Conservation (phyloP, 371 early-diverging fungal species). For the Vairimorpha ceranae region DNA sequence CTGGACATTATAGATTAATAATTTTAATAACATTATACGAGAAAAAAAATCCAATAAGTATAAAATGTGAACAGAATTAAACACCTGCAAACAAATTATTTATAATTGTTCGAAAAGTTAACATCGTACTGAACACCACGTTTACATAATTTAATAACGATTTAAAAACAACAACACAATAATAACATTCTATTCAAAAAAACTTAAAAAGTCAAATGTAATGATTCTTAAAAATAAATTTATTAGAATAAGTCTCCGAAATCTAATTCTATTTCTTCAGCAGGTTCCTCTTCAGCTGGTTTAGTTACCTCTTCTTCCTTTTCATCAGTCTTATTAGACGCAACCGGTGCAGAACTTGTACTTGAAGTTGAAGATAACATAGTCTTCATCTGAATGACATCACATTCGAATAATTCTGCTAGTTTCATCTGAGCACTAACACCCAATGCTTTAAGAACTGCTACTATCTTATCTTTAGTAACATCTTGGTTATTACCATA, state of each 20-base stretch:
- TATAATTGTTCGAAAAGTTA: no score
- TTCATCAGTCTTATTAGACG: neutral
- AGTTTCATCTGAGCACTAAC: constrained; percentile 41
- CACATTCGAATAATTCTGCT: constrained; percentile 34
- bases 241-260: constrained; percentile 28
- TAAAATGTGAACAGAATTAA: no score
- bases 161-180: no score
- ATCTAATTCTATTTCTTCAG: constrained; percentile 37
- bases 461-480: constrained; percentile 45
- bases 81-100: no score
- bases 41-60: no score
- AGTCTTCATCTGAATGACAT: constrained; percentile 29
- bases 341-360: neutral
- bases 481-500: constrained; percentile 39
- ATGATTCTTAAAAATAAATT: no score
- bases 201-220: no score
- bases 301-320: constrained; percentile 21
- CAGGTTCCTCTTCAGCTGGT: constrained; percentile 31
- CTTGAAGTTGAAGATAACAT: constrained; percentile 24
- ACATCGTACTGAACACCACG: no score
- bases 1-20: no score
- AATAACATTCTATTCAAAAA: no score
- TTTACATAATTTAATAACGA: no score
- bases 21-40: no score
- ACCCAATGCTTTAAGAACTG: constrained; percentile 41